These are phyloP conservation scores for Paramecium pentaurelia DNA, from an alignment of 73 alveolate genomes.

Conservation along the genomic window DNA sequence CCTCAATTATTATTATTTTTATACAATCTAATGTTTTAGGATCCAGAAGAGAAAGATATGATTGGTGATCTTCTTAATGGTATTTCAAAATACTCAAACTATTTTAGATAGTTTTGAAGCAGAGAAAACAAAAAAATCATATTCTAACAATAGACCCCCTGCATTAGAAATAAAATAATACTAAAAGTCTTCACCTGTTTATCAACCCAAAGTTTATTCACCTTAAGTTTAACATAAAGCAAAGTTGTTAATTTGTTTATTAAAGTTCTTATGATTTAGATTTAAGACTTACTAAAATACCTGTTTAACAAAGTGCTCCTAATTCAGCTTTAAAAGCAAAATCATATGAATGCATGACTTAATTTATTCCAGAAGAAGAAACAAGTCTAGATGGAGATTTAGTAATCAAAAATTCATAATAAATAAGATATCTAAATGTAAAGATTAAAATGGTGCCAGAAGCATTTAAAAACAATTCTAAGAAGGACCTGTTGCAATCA, in stretches of 20 bases:
- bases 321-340: background rate
- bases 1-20: background rate
- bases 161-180: background rate
- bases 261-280: background rate
- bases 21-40: background rate
- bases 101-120: background rate
- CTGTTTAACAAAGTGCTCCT: background rate
- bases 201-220: background rate
- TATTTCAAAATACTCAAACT: background rate
- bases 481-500: conserved; percentile 64
- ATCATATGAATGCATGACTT: background rate
- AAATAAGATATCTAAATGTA: conserved; percentile 31
- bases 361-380: conserved; percentile 28
- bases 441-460: conserved; percentile 70
- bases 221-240: background rate
- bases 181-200: background rate
- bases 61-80: background rate
- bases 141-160: background rate
- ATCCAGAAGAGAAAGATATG: background rate
- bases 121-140: background rate
- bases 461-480: conserved; percentile 66
- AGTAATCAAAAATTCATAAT: background rate
- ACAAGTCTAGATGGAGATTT: conserved; percentile 4
- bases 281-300: background rate
- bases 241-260: background rate